Conservation (phyloP, 306 rosid species). For the Cotoneaster glaucophyllus region DNA sequence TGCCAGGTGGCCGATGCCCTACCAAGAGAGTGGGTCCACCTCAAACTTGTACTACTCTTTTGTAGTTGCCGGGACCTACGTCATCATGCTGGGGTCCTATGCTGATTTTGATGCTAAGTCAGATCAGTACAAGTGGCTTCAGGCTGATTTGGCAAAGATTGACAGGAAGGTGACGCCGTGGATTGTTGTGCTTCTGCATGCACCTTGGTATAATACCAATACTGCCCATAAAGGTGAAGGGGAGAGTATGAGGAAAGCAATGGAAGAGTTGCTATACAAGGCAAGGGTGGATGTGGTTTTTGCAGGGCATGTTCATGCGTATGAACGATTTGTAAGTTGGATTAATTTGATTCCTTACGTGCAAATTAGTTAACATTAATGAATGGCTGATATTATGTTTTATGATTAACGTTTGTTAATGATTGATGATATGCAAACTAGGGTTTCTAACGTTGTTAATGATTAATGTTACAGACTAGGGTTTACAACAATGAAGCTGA, state of each 20-base stretch:
- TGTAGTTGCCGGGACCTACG: constrained; percentile 34
- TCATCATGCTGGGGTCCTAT: constrained; percentile 69
- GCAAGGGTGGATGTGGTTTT: constrained; percentile 61
- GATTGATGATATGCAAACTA: neutral
- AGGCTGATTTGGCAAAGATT: constrained; percentile 35
- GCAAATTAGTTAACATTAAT: neutral
- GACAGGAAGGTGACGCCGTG: constrained; percentile 54
- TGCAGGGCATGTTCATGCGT: constrained; percentile 80
- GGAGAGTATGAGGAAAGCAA: constrained; percentile 59
- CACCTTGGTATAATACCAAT: constrained; percentile 78
- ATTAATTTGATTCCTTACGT: neutral
- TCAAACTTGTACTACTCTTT: constrained; percentile 72
- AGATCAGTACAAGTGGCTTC: constrained; percentile 52
- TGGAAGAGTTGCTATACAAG: constrained; percentile 49
- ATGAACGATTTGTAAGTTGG: constrained; percentile 65
- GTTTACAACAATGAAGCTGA: constrained; percentile 45
- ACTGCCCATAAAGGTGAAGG: constrained; percentile 79
- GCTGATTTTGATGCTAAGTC: constrained; percentile 36
- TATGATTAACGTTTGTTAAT: neutral
- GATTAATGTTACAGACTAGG: constrained; percentile 37
- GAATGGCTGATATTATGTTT: neutral
- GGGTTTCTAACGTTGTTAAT: neutral
- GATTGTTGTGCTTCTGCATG: constrained; percentile 55
- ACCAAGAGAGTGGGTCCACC: constrained; percentile 46
- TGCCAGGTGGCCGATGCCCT: constrained; percentile 67